Percentiles rank a stretch among this genome's conserved stretches.
Evolutionary conservation across 371 early-diverging fungal species (phyloP).

Genomic region (Circinella minor): DNA sequence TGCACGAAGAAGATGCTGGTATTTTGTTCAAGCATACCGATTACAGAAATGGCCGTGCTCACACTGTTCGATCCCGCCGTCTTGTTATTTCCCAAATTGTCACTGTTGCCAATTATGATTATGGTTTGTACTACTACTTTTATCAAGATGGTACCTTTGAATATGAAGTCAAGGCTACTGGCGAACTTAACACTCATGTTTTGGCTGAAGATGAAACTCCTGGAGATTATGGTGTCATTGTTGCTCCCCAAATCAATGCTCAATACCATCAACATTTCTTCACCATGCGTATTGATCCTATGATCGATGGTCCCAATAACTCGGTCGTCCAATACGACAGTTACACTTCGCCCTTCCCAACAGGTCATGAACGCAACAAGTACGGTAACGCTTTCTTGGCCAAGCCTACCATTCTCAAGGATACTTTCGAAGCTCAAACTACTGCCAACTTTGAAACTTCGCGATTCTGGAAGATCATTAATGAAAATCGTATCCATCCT

Average conservation of each 20-base stretch:
- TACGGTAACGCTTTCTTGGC: conserved; percentile 50
- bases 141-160: conserved; percentile 63
- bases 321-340: conserved; percentile 46
- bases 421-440: conserved; percentile 45
- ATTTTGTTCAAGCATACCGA: conserved; percentile 62
- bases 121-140: conserved; percentile 61
- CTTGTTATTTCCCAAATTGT: conserved; percentile 59
- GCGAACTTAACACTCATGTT: conserved; percentile 56
- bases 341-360: conserved; percentile 41
- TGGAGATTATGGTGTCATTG: conserved; percentile 47
- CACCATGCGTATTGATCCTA: conserved; percentile 59
- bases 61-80: conserved; percentile 55
- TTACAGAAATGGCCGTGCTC: conserved; percentile 53
- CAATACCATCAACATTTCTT: conserved; percentile 62
- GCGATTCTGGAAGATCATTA: conserved; percentile 57
- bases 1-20: conserved; percentile 61
- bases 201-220: conserved; percentile 57
- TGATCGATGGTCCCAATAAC: conserved; percentile 56
- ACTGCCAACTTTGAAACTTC: conserved; percentile 34
- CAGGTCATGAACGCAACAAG: conserved; percentile 48
- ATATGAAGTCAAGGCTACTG: conserved; percentile 63
- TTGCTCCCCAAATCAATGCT: conserved; percentile 59
- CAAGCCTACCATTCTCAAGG: conserved; percentile 37
- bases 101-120: conserved; percentile 63
- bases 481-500: conserved; percentile 46